Base-by-base conservation (phyloP, 1,284 basidiomycete species). In the Taiwanofungus camphoratus region DNA sequence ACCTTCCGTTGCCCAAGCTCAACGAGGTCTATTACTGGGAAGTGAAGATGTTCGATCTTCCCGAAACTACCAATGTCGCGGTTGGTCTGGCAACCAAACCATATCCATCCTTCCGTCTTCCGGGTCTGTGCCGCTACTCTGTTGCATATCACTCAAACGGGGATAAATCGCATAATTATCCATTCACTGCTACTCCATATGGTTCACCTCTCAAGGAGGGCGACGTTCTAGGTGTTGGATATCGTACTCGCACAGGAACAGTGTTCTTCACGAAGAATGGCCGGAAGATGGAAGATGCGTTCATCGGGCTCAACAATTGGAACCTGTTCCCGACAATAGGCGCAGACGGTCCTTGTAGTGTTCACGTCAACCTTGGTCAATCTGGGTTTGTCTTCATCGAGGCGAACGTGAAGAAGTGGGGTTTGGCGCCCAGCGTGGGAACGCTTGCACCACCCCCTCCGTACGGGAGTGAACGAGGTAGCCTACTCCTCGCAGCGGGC, bases 11-110 rank as follows among this genome's bases (percentile, higher is more conserved):
- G 4, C 93, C 93, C 11, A 95, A 95, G 61, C 73, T 96, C 41
- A 97, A 97, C 66, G 93, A 97, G 63, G 92, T 95, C 11, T 97
- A 97, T 64, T 97, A 97, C 62, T 97, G 90, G 87, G 93, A 97
- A 62, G 87, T 92, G 50, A 97, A 97, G 70, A 88, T 96, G 84
- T 97, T 92, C 61, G 93, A 97, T 65, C 85, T 95, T 48, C 90
- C 92, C 5, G 71, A 78, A 48, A 71, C 76, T 1, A 96, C 92
- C 7, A 89, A 78, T 36, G 83, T 95, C 20, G 82, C 89, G 15
- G 79, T 97, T 41, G 93, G 93, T 29, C 68, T 97, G 26, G 91
- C 94, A 12, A 97, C 93, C 2, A 97, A 96, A 64, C 93, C 93
- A 6, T 97, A 91, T 62, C 93, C 93, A 5, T 78, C 82, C 4